Base-by-base conservation (phyloP, 345 rosid genomes). In the Citrus sp. region DNA sequence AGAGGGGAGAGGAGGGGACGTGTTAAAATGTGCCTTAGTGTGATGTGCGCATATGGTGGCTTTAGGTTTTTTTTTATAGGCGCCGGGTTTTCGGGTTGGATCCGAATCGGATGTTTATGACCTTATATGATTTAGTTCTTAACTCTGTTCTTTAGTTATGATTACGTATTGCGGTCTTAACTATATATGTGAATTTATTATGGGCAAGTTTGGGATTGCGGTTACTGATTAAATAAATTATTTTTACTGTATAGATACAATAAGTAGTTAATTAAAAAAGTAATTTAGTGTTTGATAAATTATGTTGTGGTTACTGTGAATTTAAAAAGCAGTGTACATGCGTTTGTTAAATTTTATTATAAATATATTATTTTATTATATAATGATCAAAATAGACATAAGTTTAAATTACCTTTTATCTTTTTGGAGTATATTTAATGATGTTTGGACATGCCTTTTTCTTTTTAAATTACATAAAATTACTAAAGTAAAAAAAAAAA, bases 11-110 rank as follows among this genome's bases (percentile, higher is more conserved):
- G 72, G 27, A 42, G 24, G 13, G 40, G 70, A 66, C 75, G 85
- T 72, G 80, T 60, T 55, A 67, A 76, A 75, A 28, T 75, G 77
- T 63, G 64, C 78, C 65, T 34, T 1, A 0, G 80, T 35, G 76
- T 64, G 75, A 35, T 37, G 56, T 65, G 78, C 34, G 67, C 64
- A 70, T 30, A n/a, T 55, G 65, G 37, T 25, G 75, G 24, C 58
- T 9, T 79, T 18, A 4, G 6, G 2, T 2, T 54, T 54, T 51
- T 0, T 51, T 54, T 16, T 76, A 61, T 66, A 68, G 72, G 32
- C 30, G 16, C 5, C 72, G 24, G 79, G 71, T 22, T 30, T 16
- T 19, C 70, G 74, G 74, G 74, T 59, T 28, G 12, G 7, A 75
- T 42, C 77, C 70, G 78, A 64, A 61, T 70, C 24, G 35, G 34